Conservation (phyloP, 495 filamentous ascomycete genomes). For the Hyaloscypha hepaticicola region DNA sequence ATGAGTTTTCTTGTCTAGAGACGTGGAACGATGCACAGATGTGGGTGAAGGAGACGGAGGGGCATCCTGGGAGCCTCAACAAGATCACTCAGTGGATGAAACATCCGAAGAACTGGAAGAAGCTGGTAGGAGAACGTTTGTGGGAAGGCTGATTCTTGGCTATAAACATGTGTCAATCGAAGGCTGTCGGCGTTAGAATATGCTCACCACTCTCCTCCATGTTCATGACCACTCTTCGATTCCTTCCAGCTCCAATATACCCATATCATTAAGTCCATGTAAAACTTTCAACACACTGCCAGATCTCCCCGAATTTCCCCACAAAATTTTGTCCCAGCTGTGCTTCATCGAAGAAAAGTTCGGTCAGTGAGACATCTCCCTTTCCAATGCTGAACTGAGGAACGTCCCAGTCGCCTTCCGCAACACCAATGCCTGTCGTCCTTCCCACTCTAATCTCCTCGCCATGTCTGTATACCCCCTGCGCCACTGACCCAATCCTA, state of each 20-base stretch:
- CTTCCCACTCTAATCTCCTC: too few species aligned
- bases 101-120: background rate
- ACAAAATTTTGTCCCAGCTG: background rate
- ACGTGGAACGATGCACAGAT: slow-evolving; percentile 1
- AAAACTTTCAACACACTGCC: background rate
- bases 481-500: too few species aligned
- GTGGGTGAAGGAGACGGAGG: background rate
- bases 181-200: background rate
- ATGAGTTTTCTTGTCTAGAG: background rate
- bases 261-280: background rate
- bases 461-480: too few species aligned
- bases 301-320: slow-evolving; percentile 10
- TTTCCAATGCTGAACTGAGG: too few species aligned
- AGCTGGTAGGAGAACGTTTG: background rate
- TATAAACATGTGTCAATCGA: background rate
- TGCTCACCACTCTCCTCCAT: background rate
- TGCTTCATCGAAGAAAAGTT: too few species aligned
- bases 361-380: too few species aligned
- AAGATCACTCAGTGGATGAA: background rate
- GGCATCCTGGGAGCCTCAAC: background rate
- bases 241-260: background rate
- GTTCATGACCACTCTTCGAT: background rate
- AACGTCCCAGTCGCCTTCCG: too few species aligned
- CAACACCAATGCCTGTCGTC: too few species aligned
- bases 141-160: background rate